Percentiles rank a stretch among this genome's conserved stretches.
Conservation (phyloP, 1,284 basidiomycete species). For the Rhodotorula sp. region DNA sequence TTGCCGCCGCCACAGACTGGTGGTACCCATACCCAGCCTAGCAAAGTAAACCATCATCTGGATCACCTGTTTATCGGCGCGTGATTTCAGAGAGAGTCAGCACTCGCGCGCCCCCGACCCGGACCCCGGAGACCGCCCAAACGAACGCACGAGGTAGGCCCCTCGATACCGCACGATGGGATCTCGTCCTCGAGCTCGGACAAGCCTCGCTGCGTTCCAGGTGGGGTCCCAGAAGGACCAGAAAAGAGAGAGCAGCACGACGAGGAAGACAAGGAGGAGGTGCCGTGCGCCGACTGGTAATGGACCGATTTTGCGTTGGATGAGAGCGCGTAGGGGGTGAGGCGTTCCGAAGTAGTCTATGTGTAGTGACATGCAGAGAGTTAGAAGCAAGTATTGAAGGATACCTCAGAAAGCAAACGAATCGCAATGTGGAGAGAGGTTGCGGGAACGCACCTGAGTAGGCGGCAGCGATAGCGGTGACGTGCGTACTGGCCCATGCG, state of each 20-base stretch:
- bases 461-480: not conserved
- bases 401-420: no score
- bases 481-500: slow-evolving; percentile 20
- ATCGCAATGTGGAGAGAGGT: no score
- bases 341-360: no score
- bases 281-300: no score
- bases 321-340: no score
- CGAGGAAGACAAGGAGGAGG: not conserved
- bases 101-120: no score
- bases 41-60: slow-evolving; percentile 14
- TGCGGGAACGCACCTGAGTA: not conserved
- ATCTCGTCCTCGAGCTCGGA: not conserved
- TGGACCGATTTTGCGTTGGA: no score
- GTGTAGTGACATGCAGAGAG: no score
- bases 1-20: not conserved
- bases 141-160: slow-evolving; percentile 17
- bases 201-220: slow-evolving; percentile 9
- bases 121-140: no score
- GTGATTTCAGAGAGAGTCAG: accelerated
- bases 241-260: slow-evolving; percentile 21
- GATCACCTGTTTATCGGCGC: slow-evolving; percentile 1
- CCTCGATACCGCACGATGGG: not conserved
- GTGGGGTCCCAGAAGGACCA: slow-evolving; percentile 42
- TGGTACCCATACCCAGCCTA: not conserved
- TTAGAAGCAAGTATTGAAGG: no score